Base-by-base conservation (phyloP, 371 early-diverging fungal genomes). In the Funneliformis caledonium region DNA sequence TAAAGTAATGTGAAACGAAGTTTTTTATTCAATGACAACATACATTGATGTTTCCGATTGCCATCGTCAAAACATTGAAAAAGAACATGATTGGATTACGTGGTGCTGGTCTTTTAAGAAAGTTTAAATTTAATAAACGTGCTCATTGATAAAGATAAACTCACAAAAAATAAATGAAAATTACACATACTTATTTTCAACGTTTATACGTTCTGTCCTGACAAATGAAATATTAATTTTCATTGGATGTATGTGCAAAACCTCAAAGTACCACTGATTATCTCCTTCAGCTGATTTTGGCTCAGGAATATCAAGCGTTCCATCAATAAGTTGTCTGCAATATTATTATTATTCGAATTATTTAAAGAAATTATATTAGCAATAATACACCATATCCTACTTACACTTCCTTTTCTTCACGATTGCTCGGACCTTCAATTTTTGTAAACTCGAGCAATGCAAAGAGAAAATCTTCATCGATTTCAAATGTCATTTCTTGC, bases 11-110 rank as follows among this genome's bases (percentile, higher is more conserved):
- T n/a, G 42, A 37, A 45, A 76, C 60, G 60, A 50, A 43, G 31
- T 10, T 19, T 47, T 70, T 37, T 16, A 11, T 8, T 14, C 4
- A 9, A 4, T 16, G 7, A 43, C 11, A 2, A 84, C 91, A 82
- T 85, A 93, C 92, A 86, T 96, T 95, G 80, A 98, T 93, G 80
- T 97, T 99, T 73, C 97, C 99, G 65, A 99, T 92, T 4, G 98
- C 95, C 97, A 97, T 97, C 0, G 97, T 97, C 48, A 99, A 85
- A 10, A 98, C 94, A 81, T 98, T 97, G 52, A 94, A 87, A 42
- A 97, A 83, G 68, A 90, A 91, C 78, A 82, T 87, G 45, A 89
- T 74, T 1, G 90, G 87, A 62, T 86, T 87, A 45, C 82, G 82
- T 60, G 87, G 84, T 45, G 86, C 83, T 4, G 85, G 83, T 60